Conservation (phyloP, 495 filamentous ascomycete species). For the Penicillium pancosmium region DNA sequence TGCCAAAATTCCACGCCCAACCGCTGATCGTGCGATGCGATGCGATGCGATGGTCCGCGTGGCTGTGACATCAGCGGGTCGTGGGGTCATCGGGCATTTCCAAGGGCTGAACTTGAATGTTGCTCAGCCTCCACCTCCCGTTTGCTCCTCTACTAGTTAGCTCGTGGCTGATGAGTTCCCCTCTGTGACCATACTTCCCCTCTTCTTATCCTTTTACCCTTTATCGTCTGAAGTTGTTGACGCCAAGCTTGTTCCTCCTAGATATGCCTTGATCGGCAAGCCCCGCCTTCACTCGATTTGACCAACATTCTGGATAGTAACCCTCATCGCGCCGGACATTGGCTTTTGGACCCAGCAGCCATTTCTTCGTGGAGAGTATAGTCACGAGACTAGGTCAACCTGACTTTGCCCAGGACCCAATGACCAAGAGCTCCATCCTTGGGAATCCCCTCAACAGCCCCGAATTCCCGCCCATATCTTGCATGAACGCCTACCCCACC, state of each 20-base stretch:
- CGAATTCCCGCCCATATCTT: neutral
- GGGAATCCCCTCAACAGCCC: neutral
- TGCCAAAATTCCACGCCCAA: neutral
- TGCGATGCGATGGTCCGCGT: constrained; percentile 8
- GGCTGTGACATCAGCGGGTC: constrained; percentile 28
- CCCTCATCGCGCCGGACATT: neutral
- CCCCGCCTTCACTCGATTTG: constrained; percentile 11
- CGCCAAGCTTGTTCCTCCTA: neutral
- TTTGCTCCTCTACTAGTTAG: neutral
- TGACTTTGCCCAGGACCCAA: neutral
- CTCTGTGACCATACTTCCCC: neutral
- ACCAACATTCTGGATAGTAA: constrained; percentile 2
- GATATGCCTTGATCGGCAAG: constrained; percentile 12
- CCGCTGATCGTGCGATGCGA: neutral
- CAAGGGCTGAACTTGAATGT: neutral
- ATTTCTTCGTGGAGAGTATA: neutral
- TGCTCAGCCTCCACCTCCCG: constrained; percentile 12
- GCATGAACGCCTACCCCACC: neutral
- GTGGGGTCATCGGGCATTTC: constrained; percentile 21
- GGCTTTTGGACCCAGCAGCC: neutral
- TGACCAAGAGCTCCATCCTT: neutral
- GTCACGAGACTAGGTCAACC: neutral
- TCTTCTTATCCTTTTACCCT: neutral
- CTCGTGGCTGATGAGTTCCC: neutral
- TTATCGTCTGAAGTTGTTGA: neutral